Evolutionary conservation across 1,284 basidiomycete genomes (phyloP).

Genomic region (Singerocomus inundabilis): DNA sequence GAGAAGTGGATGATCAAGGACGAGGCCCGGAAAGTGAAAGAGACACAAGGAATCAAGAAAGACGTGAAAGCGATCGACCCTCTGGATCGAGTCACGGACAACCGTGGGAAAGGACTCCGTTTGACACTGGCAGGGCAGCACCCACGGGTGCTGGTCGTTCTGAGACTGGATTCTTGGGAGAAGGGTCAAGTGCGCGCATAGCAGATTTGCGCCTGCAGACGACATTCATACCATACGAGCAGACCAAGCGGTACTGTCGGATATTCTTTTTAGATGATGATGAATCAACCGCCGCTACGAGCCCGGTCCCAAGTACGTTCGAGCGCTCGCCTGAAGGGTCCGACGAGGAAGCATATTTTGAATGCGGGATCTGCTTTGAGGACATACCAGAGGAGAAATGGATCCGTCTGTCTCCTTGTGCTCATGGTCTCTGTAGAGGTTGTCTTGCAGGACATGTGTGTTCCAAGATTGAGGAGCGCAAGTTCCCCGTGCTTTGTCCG

Average conservation of each 20-base stretch:
- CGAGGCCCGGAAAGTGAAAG: neutral
- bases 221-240: slow-evolving; percentile 18
- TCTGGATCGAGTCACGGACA: slow-evolving; percentile 3
- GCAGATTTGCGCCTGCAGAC: neutral
- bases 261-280: slow-evolving; percentile 26
- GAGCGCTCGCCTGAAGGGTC: slow-evolving; percentile 5
- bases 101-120: neutral
- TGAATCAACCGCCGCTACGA: neutral
- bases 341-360: slow-evolving; percentile 11
- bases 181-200: slow-evolving; percentile 2
- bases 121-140: neutral
- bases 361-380: slow-evolving; percentile 60
- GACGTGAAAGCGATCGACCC: neutral
- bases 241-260: slow-evolving; percentile 25
- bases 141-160: neutral
- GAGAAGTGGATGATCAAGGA: slow-evolving; percentile 7
- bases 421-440: slow-evolving; percentile 34
- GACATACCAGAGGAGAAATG: slow-evolving; percentile 39
- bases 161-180: neutral
- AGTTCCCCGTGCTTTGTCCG: slow-evolving; percentile 62
- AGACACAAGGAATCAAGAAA: neutral
- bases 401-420: slow-evolving; percentile 22
- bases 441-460: slow-evolving; percentile 49
- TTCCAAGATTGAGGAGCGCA: slow-evolving; percentile 50
- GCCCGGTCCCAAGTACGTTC: neutral